Conservation (phyloP, 345 rosid genomes). For the Brassica cretica region DNA sequence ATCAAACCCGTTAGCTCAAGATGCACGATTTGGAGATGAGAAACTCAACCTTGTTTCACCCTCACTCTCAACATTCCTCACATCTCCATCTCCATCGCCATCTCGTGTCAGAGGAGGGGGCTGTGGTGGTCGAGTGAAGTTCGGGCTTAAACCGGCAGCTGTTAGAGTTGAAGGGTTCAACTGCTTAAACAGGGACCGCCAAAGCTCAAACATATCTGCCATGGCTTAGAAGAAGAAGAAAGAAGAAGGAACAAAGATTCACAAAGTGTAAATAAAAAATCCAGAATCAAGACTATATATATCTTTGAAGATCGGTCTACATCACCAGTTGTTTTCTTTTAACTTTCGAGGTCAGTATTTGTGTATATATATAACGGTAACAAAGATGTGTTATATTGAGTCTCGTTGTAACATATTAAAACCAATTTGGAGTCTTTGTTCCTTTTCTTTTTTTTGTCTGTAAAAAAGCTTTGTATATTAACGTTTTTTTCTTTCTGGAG, state of each 20-base stretch:
- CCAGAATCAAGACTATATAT: conserved; percentile 22
- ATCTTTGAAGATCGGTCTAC: background rate
- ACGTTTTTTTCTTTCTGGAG: background rate
- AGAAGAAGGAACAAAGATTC: conserved; percentile 17
- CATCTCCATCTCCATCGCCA: conserved; percentile 38
- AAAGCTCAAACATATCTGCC: conserved; percentile 63
- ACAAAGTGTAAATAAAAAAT: conserved; percentile 34
- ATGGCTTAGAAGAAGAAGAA: conserved; percentile 48
- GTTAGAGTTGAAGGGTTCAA: conserved; percentile 87
- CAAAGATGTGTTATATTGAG: conserved; percentile 11
- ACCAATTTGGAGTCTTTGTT: conserved; percentile 16
- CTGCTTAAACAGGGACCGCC: conserved; percentile 53
- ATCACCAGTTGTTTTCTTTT: conserved; percentile 1
- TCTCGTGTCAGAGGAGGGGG: conserved; percentile 45
- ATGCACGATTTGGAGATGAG: conserved; percentile 57
- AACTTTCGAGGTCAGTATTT: conserved; percentile 2
- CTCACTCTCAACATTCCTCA: conserved; percentile 22
- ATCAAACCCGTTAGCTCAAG: conserved; percentile 68
- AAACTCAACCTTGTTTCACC: conserved; percentile 34
- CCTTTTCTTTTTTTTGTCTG: background rate
- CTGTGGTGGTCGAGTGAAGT: conserved; percentile 60
- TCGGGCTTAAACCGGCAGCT: conserved; percentile 58
- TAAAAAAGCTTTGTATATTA: background rate
- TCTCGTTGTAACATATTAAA: conserved; percentile 22
- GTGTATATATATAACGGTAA: conserved; percentile 15